A percentile compares a stretch with the other conserved stretches of the same genome.
Evolutionary conservation across 2,329 filamentous ascomycete species (phyloP).

Genomic region (Hypoxylon sp.): DNA sequence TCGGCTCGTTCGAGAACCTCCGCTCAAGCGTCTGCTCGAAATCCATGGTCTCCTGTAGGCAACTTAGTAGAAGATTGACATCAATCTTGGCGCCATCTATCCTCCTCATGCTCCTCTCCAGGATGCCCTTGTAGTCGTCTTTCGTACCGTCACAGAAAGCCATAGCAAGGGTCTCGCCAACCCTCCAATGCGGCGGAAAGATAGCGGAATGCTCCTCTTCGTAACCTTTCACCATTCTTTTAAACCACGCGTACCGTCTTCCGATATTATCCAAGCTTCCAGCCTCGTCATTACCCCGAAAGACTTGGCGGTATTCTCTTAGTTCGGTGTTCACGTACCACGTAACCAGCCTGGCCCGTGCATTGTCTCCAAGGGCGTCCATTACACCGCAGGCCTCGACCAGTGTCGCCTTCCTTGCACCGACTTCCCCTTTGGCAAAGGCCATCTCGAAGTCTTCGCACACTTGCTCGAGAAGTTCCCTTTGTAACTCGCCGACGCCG

Average conservation of each 20-base stretch:
- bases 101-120: constrained; percentile 87
- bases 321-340: constrained; percentile 99
- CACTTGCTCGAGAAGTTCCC: constrained; percentile 94
- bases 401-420: constrained; percentile 74
- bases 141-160: constrained; percentile 95
- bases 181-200: constrained; percentile 89
- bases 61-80: constrained; percentile 88
- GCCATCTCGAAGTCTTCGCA: constrained; percentile 98
- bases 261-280: constrained; percentile 97
- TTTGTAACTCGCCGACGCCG: constrained; percentile 92
- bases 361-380: constrained; percentile 91
- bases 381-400: constrained; percentile 92
- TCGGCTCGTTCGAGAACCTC: constrained; percentile 78
- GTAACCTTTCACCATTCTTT: constrained; percentile 93
- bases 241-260: constrained; percentile 94
- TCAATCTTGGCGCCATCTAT: constrained; percentile 83
- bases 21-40: constrained; percentile 94
- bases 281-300: constrained; percentile 95
- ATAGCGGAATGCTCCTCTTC: constrained; percentile 91
- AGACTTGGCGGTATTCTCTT: constrained; percentile 94
- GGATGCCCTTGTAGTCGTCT: constrained; percentile 93
- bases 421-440: constrained; percentile 89
- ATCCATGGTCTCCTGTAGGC: constrained; percentile 93
- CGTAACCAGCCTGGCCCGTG: constrained; percentile 82
- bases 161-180: constrained; percentile 89